Percentiles rank a stretch among this genome's conserved stretches.
Conservation (phyloP, 768 basidiomycete species). For the Pilatotrama ljubarskyi region DNA sequence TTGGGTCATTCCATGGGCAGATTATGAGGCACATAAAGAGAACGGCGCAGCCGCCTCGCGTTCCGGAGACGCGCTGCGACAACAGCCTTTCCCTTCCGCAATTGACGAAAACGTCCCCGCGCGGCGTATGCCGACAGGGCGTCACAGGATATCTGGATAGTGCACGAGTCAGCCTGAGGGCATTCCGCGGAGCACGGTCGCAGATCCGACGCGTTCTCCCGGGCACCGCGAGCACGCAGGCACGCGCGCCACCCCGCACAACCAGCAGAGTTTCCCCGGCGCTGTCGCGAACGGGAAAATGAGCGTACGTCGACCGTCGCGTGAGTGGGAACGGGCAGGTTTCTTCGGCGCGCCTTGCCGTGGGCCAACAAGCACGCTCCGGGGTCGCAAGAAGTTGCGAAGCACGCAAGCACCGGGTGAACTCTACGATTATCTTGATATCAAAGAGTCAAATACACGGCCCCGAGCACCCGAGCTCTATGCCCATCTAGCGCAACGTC, state of each 20-base stretch:
- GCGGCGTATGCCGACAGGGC: slow-evolving; percentile 14
- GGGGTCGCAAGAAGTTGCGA: slow-evolving; percentile 20
- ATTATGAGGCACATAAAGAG: slow-evolving; percentile 18
- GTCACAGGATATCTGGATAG: slow-evolving; percentile 4
- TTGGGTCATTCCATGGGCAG: slow-evolving; percentile 1
- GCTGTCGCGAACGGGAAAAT: background rate
- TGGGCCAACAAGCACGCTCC: slow-evolving; percentile 4
- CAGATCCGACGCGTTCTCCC: slow-evolving; percentile 12
- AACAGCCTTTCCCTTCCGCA: slow-evolving; percentile 3
- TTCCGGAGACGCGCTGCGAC: slow-evolving; percentile 16
- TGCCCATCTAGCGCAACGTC: slow-evolving; percentile 4
- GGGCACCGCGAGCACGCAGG: background rate
- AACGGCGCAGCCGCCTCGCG: slow-evolving; percentile 20
- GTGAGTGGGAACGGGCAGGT: background rate
- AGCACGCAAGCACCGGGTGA: slow-evolving; percentile 8
- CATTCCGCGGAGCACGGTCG: slow-evolving; percentile 7
- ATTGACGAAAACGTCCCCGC: slow-evolving; percentile 7
- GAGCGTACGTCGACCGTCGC: background rate
- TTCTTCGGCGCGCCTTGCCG: slow-evolving; percentile 8
- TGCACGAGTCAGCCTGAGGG: background rate
- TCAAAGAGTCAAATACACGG: slow-evolving; percentile 18
- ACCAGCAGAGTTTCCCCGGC: background rate
- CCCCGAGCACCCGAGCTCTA: slow-evolving; percentile 18
- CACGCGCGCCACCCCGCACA: background rate
- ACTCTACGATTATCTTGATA: slow-evolving; percentile 21